These are phyloP conservation scores for Juglanconis oblonga DNA, from an alignment of 2,329 filamentous ascomycete genomes.

Conservation along the genomic window DNA sequence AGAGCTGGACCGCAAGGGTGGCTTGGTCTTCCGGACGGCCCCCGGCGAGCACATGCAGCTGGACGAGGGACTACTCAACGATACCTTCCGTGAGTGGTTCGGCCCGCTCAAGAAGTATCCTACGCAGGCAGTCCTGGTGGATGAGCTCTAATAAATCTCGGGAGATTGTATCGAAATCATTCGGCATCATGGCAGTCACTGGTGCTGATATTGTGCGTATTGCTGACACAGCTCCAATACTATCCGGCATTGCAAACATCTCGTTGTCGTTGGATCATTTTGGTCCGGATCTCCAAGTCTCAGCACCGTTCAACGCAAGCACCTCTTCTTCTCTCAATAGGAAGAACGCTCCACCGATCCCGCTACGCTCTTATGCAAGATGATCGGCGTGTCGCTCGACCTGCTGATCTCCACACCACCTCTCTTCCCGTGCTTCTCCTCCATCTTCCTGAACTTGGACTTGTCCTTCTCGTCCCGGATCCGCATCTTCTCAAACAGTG, in stretches of 20 bases:
- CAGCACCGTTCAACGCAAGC: not conserved
- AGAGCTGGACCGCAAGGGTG: conserved; percentile 73
- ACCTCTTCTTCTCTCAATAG: not conserved
- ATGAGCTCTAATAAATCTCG: conserved; percentile 9
- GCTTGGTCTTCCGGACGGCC: conserved; percentile 69
- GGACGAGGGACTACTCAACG: conserved; percentile 60
- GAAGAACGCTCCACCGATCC: not conserved
- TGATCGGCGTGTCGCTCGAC: not conserved
- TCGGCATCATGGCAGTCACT: too few relatives aligned
- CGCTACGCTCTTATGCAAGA: not conserved
- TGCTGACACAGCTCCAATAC: not conserved
- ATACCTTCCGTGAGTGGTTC: conserved; percentile 66
- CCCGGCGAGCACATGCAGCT: conserved; percentile 84
- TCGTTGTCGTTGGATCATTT: not conserved
- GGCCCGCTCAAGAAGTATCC: conserved; percentile 44
- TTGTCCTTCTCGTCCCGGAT: conserved; percentile 51
- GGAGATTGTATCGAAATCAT: not conserved
- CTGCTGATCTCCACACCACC: not conserved
- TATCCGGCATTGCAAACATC: not conserved
- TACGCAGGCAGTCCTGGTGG: conserved; percentile 16
- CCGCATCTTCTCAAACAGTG: conserved; percentile 59
- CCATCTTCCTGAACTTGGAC: conserved; percentile 48
- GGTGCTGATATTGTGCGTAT: not conserved
- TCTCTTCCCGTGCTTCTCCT: conserved; percentile 26
- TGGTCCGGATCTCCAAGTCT: not conserved